These are phyloP conservation scores for Colletotrichum falcatum DNA, from an alignment of 2,329 filamentous ascomycete species.

Conservation along the genomic window DNA sequence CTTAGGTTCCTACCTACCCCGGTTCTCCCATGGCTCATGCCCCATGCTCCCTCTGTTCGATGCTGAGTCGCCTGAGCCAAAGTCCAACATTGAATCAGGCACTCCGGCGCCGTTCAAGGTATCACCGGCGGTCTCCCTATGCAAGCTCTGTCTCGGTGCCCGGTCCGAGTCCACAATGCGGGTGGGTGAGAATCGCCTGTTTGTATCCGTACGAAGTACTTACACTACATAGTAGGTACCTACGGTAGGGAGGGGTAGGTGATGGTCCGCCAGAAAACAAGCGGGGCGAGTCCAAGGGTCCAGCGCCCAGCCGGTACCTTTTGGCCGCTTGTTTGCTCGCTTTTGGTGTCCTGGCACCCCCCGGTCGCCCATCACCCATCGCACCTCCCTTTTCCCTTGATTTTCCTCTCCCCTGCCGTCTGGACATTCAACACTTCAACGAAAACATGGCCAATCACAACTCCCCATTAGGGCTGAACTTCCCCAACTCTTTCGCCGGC, in stretches of 20 bases:
- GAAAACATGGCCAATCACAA: constrained; percentile 42
- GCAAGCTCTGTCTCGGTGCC: background rate
- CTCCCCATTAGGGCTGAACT: constrained; percentile 40
- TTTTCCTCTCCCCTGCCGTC: constrained; percentile 34
- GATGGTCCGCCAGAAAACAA: constrained; percentile 29
- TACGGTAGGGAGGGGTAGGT: background rate
- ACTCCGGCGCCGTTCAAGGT: background rate
- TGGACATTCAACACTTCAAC: constrained; percentile 46
- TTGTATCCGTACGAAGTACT: background rate
- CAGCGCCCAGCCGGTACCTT: constrained; percentile 15
- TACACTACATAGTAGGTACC: too few relatives aligned
- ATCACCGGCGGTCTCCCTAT: constrained; percentile 1
- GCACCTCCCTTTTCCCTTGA: constrained; percentile 22
- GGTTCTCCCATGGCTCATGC: constrained; percentile 2
- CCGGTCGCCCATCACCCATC: constrained; percentile 26
- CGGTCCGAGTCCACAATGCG: background rate
- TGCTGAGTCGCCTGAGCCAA: constrained; percentile 2
- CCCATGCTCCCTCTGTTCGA: background rate
- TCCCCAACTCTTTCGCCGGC: constrained; percentile 48
- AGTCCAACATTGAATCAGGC: background rate
- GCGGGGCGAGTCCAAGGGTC: constrained; percentile 32
- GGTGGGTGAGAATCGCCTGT: background rate
- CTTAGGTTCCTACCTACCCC: background rate
- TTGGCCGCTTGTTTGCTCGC: constrained; percentile 19
- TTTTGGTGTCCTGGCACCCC: background rate